Evolutionary conservation across 1,139 yeast species (phyloP), one percentile per base, ranked within the genome.

Genomic region (Suhomyces maxii): DNA sequence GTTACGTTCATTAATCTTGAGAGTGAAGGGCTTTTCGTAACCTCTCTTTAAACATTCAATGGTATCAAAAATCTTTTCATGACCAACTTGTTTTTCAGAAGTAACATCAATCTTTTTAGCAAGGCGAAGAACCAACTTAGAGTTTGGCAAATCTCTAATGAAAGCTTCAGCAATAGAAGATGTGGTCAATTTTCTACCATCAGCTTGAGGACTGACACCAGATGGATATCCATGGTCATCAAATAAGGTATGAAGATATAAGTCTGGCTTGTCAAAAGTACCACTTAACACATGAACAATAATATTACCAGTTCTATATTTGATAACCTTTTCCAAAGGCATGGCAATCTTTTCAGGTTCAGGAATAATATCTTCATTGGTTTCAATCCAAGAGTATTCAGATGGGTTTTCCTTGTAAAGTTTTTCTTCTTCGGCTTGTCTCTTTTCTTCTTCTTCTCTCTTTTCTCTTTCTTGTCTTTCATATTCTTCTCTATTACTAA

Each of bases 201-300:
- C 73, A 7, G 76, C 55, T 47, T 60, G 63, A n/a, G 79, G 65
- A 2, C 86, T 68, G 10, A 76, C 74, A 44, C 80, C 83, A 5
- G 82, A 76, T 6, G 93, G 89, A 46, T 72, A 77, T 1, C 77
- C 73, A 39, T 73, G 73, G 56, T 86, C 91, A 64, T 86, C 95
- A 53, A 85, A 75, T 46, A 83, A 68, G 7, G 81, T 66, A 50
- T 84, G 88, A 36, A 86, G 69, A 54, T 64, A 80, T 10, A 77
- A 64, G 43, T 78, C 82, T 2, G 80, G 65, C 49, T 68, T 73
- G 36, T 68, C 63, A 48, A 84, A 71, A 26, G 61, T 61, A 47
- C 86, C 90, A 23, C 67, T 61, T 18, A 75, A 47, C 30, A 86
- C 52, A 54, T 80, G 80, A 37, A 84, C 77, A 34, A 77, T 74